Percentiles rank a stretch among this genome's conserved stretches.
Conservation (phyloP, 805 yeast species). For the Monosporozyma yasuniensis region DNA sequence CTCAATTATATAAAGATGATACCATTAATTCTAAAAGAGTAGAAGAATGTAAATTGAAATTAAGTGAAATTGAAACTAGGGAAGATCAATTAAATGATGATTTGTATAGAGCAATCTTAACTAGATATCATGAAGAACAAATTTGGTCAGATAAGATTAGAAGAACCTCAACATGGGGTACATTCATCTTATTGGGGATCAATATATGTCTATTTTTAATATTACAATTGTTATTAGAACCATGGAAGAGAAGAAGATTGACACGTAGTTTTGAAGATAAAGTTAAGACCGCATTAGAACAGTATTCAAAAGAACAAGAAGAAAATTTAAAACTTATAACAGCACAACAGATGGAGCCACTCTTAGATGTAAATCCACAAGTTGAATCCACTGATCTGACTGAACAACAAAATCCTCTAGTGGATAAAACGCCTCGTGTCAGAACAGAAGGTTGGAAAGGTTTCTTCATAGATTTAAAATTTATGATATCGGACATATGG, state of each 20-base stretch:
- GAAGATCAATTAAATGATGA: slow-evolving; percentile 65
- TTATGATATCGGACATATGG: background rate
- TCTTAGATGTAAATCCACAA: too few species aligned
- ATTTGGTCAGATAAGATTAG: slow-evolving; percentile 96
- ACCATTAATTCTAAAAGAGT: slow-evolving; percentile 64
- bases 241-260: slow-evolving; percentile 80
- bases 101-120: slow-evolving; percentile 67
- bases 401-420: background rate
- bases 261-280: slow-evolving; percentile 78
- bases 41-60: slow-evolving; percentile 35
- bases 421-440: background rate
- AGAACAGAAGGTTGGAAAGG: background rate
- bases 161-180: slow-evolving; percentile 94
- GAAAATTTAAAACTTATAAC: background rate
- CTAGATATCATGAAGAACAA: slow-evolving; percentile 93
- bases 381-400: background rate
- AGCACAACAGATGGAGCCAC: background rate
- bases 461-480: background rate
- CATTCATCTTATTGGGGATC: slow-evolving; percentile 80
- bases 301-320: slow-evolving; percentile 12
- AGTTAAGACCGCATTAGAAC: slow-evolving; percentile 48
- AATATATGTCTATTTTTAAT: slow-evolving; percentile 69
- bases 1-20: slow-evolving; percentile 70
- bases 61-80: slow-evolving; percentile 46
- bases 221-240: slow-evolving; percentile 85